Evolutionary conservation across 2,329 filamentous ascomycete species (phyloP).

Genomic region (Colletotrichum musicola): DNA sequence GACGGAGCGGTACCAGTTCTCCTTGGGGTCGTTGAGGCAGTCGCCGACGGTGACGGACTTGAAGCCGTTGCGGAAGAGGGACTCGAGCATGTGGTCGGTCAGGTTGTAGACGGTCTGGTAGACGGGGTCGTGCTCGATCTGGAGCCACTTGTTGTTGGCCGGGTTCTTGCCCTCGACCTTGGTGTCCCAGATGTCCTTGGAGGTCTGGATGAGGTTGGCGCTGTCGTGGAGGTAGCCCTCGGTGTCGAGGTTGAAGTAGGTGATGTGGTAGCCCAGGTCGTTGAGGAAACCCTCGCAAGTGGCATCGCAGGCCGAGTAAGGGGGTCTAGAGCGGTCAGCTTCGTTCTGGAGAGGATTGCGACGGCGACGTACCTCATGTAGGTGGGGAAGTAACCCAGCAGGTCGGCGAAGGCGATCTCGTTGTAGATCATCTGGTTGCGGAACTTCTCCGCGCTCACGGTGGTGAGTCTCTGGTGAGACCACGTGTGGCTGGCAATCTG

Average conservation of each 20-base stretch:
- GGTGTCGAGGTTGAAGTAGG: conserved; percentile 53
- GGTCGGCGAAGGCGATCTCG: conserved; percentile 67
- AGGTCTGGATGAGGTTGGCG: conserved; percentile 48
- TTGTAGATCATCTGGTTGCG: conserved; percentile 64
- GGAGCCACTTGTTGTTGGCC: conserved; percentile 41
- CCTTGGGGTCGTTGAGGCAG: conserved; percentile 65
- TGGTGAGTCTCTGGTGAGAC: conserved; percentile 54
- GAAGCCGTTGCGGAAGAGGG: conserved; percentile 54
- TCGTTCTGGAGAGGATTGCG: neutral
- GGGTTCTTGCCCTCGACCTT: conserved; percentile 47
- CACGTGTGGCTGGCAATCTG: conserved; percentile 72
- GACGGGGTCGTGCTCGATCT: conserved; percentile 57
- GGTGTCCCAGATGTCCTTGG: conserved; percentile 54
- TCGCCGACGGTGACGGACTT: conserved; percentile 62
- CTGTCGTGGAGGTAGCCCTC: conserved; percentile 50
- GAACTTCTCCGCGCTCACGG: conserved; percentile 42
- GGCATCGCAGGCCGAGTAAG: conserved; percentile 58
- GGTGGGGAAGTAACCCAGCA: conserved; percentile 67
- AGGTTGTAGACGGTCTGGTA: conserved; percentile 55
- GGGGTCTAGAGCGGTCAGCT: conserved; percentile 46
- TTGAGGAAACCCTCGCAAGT: conserved; percentile 36
- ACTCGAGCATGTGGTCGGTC: conserved; percentile 52
- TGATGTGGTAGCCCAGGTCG: conserved; percentile 51
- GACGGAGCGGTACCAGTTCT: conserved; percentile 66
- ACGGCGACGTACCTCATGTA: conserved; percentile 57